Percentiles rank a stretch among this genome's conserved stretches.
These are phyloP conservation scores for Carex arenaria DNA, from an alignment of 202 grass and related monocot genomes.

Conservation along the genomic window DNA sequence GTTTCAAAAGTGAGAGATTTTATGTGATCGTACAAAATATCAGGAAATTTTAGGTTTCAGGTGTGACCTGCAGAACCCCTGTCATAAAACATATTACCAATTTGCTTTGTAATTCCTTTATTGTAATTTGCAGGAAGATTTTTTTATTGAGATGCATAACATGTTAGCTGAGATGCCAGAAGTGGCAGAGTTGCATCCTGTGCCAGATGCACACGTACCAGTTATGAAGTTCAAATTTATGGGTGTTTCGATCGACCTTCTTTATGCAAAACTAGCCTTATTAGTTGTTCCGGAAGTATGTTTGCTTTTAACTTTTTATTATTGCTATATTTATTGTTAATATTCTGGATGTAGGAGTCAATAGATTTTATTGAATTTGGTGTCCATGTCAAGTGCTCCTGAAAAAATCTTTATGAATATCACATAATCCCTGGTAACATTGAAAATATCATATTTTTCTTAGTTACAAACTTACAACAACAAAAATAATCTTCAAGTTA, in stretches of 20 bases:
- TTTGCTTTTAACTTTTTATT: not conserved
- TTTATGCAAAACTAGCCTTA: constrained; percentile 84
- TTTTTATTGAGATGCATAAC: constrained; percentile 66
- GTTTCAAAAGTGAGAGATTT: not conserved
- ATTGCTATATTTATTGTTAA: constrained; percentile 11
- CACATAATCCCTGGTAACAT: not conserved
- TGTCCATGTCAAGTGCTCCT: not conserved
- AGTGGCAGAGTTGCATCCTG: constrained; percentile 79
- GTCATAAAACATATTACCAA: not conserved
- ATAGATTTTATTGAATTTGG: not conserved
- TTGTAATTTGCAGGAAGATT: constrained; percentile 56
- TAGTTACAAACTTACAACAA: not conserved
- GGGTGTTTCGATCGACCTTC: constrained; percentile 86
- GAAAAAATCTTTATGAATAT: constrained; percentile 6
- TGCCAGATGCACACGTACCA: constrained; percentile 96
- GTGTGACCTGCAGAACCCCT: not conserved
- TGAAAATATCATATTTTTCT: not conserved
- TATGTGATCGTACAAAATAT: not conserved
- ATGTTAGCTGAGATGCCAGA: constrained; percentile 88
- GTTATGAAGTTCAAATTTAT: constrained; percentile 77
- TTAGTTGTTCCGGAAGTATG: constrained; percentile 88
- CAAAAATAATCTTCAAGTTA: not conserved
- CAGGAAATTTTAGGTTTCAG: not conserved
- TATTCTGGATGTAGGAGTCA: not conserved
- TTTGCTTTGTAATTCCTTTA: constrained; percentile 20